phyloP scores from a whole-genome alignment of 1,284 basidiomycete genomes.

The Exobasidium rhododendri region DNA sequence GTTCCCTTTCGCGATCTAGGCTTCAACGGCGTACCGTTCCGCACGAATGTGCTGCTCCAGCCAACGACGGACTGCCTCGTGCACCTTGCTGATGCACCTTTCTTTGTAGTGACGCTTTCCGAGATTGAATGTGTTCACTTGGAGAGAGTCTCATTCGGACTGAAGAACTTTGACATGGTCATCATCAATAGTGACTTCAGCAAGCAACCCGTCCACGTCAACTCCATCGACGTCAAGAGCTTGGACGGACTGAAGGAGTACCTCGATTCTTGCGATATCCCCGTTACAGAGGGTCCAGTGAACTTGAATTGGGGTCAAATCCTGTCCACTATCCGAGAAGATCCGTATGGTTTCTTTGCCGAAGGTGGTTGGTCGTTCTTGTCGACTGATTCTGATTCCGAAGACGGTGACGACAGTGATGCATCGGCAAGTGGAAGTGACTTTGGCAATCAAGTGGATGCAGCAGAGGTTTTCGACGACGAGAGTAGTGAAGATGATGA shows the following conservation, averaged over 20 bases:
- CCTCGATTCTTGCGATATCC: slow-evolving; percentile 90
- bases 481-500: slow-evolving; percentile 58
- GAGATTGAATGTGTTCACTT: slow-evolving; percentile 96
- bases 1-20: slow-evolving; percentile 95
- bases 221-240: slow-evolving; percentile 44
- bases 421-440: slow-evolving; percentile 47
- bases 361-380: slow-evolving; percentile 94
- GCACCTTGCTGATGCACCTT: slow-evolving; percentile 90
- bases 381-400: slow-evolving; percentile 51
- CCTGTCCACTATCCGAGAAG: slow-evolving; percentile 60
- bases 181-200: slow-evolving; percentile 96
- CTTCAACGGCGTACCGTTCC: slow-evolving; percentile 94
- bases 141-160: slow-evolving; percentile 81
- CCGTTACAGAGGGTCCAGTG: slow-evolving; percentile 91
- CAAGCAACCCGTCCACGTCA: slow-evolving; percentile 69
- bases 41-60: slow-evolving; percentile 87
- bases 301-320: slow-evolving; percentile 98
- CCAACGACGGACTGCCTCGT: slow-evolving; percentile 97
- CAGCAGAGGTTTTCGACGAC: slow-evolving; percentile 32
- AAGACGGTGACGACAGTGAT: slow-evolving; percentile 48
- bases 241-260: slow-evolving; percentile 61
- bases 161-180: slow-evolving; percentile 92
- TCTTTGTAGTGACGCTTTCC: slow-evolving; percentile 89
- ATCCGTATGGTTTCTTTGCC: slow-evolving; percentile 92
- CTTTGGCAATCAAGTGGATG: slow-evolving; percentile 51